Base-by-base conservation (phyloP, 805 yeast species). In the Candida boidinii region DNA sequence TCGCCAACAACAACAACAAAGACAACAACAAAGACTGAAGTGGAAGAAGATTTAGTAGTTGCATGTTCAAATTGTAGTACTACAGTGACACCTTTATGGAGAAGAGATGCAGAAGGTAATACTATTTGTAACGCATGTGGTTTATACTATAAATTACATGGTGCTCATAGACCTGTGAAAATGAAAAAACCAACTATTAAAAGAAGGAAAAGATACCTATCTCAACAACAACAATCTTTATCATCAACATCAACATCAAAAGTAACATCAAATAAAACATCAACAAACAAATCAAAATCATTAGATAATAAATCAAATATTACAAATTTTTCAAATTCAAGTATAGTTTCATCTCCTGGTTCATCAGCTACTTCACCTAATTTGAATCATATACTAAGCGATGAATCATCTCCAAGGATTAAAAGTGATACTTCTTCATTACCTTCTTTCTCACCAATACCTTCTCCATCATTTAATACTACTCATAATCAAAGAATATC, bases 101-200 rank as follows among this genome's bases (percentile, higher is more conserved):
- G 94, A 50, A 63, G 94, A 39, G 88, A 83, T 51, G 87, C 76
- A 42, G 66, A 66, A 5, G 94, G 94, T 4, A 78, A 83, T 45
- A 80, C 87, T 17, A 83, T 85, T 17, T 84, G 95, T 62, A 84
- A 84, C 48, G 95, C 95, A 1, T 84, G 95, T 59, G 95, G 87
- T 3, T 58, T 85, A 20, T 85, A 84, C 53, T 78, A 74, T 54
- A 63, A 76, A 37, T 65, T 85, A 27, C 94, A 83, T 48, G 88
- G 90, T 1, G 63, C 64, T 25, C 87, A 80, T 46, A 64, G 94
- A 31, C 94, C 95, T 2, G 76, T 76, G 13, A 73, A 73, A 37
- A 70, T 83, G 81, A 80, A 81, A 46, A 70, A 79, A 44, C 65
- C 68, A 35, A 75, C 83, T 27, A 83, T 84, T 41, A 82, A 81